A percentile compares a stretch with the other conserved stretches of the same genome.
Evolutionary conservation across 306 rosid species (phyloP).

Genomic region (peach (Prunus persica)): DNA sequence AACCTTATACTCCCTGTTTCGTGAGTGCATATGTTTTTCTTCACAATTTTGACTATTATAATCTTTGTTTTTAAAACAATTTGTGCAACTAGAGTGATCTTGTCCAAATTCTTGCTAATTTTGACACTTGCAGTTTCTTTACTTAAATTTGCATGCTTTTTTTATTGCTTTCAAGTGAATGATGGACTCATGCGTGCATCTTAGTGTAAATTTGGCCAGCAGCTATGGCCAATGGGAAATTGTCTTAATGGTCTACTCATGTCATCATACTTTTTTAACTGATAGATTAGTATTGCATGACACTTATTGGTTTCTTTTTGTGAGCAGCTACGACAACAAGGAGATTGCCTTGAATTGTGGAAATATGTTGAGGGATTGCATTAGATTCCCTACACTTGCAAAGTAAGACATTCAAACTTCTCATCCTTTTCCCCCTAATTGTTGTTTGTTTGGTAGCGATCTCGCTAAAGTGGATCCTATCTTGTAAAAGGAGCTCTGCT

Average conservation of each 20-base stretch:
- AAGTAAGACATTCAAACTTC: slow-evolving; percentile 54
- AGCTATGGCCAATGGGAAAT: neutral
- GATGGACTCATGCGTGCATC: neutral
- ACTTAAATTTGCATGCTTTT: neutral
- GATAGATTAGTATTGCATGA: slow-evolving; percentile 6
- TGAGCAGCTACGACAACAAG: slow-evolving; percentile 89
- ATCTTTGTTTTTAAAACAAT: neutral
- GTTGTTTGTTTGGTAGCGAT: slow-evolving; percentile 9
- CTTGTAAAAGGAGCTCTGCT: slow-evolving; percentile 16
- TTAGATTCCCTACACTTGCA: slow-evolving; percentile 76
- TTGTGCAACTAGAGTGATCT: neutral
- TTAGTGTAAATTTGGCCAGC: slow-evolving; percentile 4
- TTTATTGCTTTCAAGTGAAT: neutral
- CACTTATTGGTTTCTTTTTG: slow-evolving; percentile 19
- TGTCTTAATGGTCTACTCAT: neutral
- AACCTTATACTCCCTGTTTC: neutral
- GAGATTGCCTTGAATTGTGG: slow-evolving; percentile 92
- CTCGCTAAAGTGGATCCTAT: slow-evolving; percentile 18
- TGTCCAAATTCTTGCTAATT: neutral
- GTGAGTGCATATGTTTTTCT: neutral
- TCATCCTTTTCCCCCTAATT: neutral
- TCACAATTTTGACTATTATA: neutral
- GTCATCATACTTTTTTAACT: neutral
- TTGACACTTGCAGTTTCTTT: neutral
- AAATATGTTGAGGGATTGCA: slow-evolving; percentile 92